A percentile compares a stretch with the other conserved stretches of the same genome.
These are phyloP conservation scores for Leptodontidium sp. DNA, from an alignment of 2,329 filamentous ascomycete species.

Conservation along the genomic window DNA sequence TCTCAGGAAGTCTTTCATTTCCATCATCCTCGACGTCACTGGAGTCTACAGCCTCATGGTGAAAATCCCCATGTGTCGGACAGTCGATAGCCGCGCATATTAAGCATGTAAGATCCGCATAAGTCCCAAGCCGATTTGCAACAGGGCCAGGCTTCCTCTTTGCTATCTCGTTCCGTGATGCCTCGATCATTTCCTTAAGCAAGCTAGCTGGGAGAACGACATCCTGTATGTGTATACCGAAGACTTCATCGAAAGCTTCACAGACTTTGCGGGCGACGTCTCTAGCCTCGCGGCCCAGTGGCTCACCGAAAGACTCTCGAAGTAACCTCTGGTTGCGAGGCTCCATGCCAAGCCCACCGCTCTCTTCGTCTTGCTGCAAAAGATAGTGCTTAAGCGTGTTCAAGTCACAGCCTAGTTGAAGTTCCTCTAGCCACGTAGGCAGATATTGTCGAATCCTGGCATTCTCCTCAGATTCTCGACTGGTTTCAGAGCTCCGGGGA, in stretches of 20 bases:
- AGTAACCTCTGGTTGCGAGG: slow-evolving; percentile 28
- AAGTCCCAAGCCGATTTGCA: slow-evolving; percentile 37
- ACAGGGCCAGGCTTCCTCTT: slow-evolving; percentile 5
- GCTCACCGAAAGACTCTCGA: slow-evolving; percentile 24
- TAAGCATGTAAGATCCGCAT: slow-evolving; percentile 39
- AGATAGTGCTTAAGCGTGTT: slow-evolving; percentile 36
- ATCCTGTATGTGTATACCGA: slow-evolving; percentile 30
- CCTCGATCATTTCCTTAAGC: slow-evolving; percentile 40
- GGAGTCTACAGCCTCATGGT: slow-evolving; percentile 16
- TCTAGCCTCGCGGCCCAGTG: slow-evolving; percentile 7
- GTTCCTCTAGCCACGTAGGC: slow-evolving; percentile 32
- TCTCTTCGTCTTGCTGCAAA: slow-evolving; percentile 20
- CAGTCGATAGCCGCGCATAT: slow-evolving; percentile 43
- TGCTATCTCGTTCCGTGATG: slow-evolving; percentile 13
- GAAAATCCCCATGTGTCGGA: slow-evolving; percentile 43
- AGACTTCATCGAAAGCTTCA: slow-evolving; percentile 34
- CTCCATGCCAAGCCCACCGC: slow-evolving; percentile 22
- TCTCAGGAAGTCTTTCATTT: slow-evolving; percentile 24
- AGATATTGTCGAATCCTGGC: slow-evolving; percentile 34
- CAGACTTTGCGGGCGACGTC: slow-evolving; percentile 28
- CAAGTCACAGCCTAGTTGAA: slow-evolving; percentile 30
- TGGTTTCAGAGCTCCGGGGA: slow-evolving; percentile 26
- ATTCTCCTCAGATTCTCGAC: slow-evolving; percentile 32
- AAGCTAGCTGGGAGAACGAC: slow-evolving; percentile 36
- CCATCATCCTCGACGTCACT: slow-evolving; percentile 30